phyloP scores from a whole-genome alignment of 2,329 filamentous ascomycete genomes.

The Ophiocordyceps camponoti-floridani region DNA sequence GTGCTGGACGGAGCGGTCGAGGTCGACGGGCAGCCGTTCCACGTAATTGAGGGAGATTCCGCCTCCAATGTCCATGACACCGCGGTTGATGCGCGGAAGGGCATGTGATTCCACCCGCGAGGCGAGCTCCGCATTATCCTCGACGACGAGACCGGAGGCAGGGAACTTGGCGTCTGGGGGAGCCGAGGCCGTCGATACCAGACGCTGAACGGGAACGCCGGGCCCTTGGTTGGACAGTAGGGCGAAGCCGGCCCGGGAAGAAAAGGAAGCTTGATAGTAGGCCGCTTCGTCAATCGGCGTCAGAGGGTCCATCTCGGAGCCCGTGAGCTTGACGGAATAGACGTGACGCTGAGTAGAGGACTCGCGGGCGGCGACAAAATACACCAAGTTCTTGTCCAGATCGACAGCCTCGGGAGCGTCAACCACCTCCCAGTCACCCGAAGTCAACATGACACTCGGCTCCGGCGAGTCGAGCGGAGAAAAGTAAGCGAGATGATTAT shows the following conservation, averaged over 20 bases:
- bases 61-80: slow-evolving; percentile 64
- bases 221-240: slow-evolving; percentile 76
- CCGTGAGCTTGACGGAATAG: slow-evolving; percentile 64
- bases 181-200: slow-evolving; percentile 66
- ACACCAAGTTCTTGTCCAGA: slow-evolving; percentile 69
- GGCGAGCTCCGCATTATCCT: slow-evolving; percentile 57
- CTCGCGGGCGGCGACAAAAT: slow-evolving; percentile 76
- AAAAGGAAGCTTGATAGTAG: slow-evolving; percentile 75
- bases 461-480: slow-evolving; percentile 60
- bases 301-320: slow-evolving; percentile 51
- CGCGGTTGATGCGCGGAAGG: slow-evolving; percentile 66
- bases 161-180: slow-evolving; percentile 36
- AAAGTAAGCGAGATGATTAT: slow-evolving; percentile 88
- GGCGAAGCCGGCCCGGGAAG: slow-evolving; percentile 61
- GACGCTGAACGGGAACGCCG: slow-evolving; percentile 75
- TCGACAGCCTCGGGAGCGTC: slow-evolving; percentile 72
- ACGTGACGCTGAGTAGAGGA: slow-evolving; percentile 80
- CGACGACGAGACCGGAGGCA: slow-evolving; percentile 38
- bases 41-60: slow-evolving; percentile 54
- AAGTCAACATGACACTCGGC: slow-evolving; percentile 70
- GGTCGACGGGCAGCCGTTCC: slow-evolving; percentile 80
- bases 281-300: slow-evolving; percentile 57
- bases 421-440: slow-evolving; percentile 84
- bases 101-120: slow-evolving; percentile 57
- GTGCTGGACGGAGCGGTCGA: slow-evolving; percentile 67